Percentiles rank a stretch among this genome's conserved stretches.
phyloP scores from a whole-genome alignment of 2,329 filamentous ascomycete species.

The Thelonectria rubi region DNA sequence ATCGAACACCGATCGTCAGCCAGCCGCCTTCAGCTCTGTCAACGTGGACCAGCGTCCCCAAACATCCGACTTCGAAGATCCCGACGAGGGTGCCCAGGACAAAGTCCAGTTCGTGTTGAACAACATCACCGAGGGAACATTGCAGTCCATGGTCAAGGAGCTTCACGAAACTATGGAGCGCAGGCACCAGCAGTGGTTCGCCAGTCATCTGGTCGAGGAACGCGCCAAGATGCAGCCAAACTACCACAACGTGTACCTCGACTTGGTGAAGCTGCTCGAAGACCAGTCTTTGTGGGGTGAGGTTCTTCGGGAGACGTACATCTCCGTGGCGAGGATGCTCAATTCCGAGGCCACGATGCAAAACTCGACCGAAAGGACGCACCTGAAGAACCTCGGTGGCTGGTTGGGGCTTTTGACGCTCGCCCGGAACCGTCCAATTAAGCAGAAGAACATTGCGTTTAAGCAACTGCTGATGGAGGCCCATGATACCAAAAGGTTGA shows the following conservation, averaged over 20 bases:
- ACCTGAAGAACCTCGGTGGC: conserved; percentile 90
- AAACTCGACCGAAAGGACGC: conserved; percentile 82
- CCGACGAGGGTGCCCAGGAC: conserved; percentile 85
- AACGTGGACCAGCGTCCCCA: conserved; percentile 75
- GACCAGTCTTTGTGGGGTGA: conserved; percentile 84
- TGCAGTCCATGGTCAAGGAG: conserved; percentile 84
- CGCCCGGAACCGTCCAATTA: conserved; percentile 93
- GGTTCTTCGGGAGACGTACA: conserved; percentile 91
- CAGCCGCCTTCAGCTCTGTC: conserved; percentile 80
- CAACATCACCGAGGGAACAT: conserved; percentile 91
- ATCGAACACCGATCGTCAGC: conserved; percentile 64
- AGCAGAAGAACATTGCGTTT: conserved; percentile 96
- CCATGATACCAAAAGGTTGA: conserved; percentile 88
- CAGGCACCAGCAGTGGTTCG: conserved; percentile 95
- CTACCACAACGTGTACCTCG: conserved; percentile 91
- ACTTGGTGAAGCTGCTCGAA: conserved; percentile 84
- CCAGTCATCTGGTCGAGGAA: conserved; percentile 91
- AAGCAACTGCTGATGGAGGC: conserved; percentile 94
- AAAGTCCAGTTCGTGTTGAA: conserved; percentile 96
- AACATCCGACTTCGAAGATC: conserved; percentile 78
- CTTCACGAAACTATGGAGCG: conserved; percentile 81
- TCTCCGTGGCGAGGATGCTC: conserved; percentile 84
- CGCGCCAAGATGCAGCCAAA: conserved; percentile 98
- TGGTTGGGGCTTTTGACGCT: conserved; percentile 96
- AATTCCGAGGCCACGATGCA: conserved; percentile 90